Conservation (phyloP, 805 yeast species). For the Jamesozyma lodderae region DNA sequence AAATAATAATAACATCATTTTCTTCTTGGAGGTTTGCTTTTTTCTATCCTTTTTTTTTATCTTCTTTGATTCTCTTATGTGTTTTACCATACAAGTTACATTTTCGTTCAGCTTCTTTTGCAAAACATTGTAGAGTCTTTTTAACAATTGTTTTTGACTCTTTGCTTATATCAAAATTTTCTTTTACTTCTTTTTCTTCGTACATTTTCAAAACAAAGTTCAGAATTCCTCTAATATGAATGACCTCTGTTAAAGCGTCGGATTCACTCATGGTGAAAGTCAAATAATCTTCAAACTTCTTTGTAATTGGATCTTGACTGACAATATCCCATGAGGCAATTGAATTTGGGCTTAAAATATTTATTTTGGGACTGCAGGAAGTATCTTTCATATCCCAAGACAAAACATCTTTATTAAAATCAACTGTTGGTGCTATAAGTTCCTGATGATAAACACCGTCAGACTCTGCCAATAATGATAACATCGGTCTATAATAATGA, state of each 20-base stretch:
- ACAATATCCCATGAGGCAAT: slow-evolving; percentile 14
- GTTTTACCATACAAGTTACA: slow-evolving; percentile 10
- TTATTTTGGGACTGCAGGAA: slow-evolving; percentile 7
- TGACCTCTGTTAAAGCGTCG: slow-evolving; percentile 30
- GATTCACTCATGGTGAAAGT: slow-evolving; percentile 34
- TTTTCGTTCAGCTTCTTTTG: not conserved
- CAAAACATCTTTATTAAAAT: slow-evolving; percentile 9
- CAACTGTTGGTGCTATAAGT: slow-evolving; percentile 9
- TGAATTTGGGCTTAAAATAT: slow-evolving; percentile 12
- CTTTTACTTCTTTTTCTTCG: slow-evolving; percentile 9
- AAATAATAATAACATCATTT: no score
- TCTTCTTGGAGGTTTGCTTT: no score
- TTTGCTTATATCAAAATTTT: slow-evolving; percentile 7
- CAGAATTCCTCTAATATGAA: slow-evolving; percentile 32
- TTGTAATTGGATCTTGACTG: slow-evolving; percentile 10
- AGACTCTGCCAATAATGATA: slow-evolving; percentile 10
- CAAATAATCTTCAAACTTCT: slow-evolving; percentile 30
- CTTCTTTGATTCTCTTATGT: slow-evolving; percentile 3
- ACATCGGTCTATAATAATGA: slow-evolving; percentile 12
- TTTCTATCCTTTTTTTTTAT: not conserved
- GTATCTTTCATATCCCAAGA: slow-evolving; percentile 11
- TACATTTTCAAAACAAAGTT: slow-evolving; percentile 31
- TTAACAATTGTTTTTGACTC: slow-evolving; percentile 7
- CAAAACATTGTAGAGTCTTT: slow-evolving; percentile 1
- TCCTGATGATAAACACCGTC: slow-evolving; percentile 13